Evolutionary conservation across 371 early-diverging fungal genomes (phyloP).

Genomic region (Mucor velutinosus): DNA sequence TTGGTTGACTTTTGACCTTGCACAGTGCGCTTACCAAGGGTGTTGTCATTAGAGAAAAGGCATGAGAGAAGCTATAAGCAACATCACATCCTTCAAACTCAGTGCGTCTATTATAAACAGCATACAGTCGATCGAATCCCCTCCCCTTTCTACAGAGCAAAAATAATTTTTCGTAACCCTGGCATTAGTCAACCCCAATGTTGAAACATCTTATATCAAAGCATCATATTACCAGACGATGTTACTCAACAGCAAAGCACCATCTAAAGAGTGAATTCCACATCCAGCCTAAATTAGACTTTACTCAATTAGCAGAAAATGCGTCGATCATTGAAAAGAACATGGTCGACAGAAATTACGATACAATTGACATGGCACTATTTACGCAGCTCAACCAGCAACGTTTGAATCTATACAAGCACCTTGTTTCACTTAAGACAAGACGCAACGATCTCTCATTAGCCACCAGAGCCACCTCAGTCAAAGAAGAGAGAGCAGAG

Average conservation of each 20-base stretch:
- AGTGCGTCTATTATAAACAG: not conserved
- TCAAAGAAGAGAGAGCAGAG: conserved; percentile 21
- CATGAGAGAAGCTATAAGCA: no score
- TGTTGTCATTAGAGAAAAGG: no score
- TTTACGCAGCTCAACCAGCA: conserved; percentile 56
- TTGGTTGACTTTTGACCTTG: no score
- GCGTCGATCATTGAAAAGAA: conserved; percentile 48
- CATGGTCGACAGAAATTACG: conserved; percentile 52
- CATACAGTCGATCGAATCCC: not conserved
- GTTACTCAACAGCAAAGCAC: conserved; percentile 4
- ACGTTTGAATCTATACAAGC: conserved; percentile 35
- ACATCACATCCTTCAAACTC: not conserved
- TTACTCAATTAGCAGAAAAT: conserved; percentile 54
- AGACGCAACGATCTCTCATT: conserved; percentile 53
- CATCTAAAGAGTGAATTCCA: conserved; percentile 3
- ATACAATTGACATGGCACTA: conserved; percentile 36
- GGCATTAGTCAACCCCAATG: not conserved
- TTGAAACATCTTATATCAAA: not conserved
- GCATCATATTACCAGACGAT: not conserved
- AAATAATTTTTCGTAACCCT: not conserved
- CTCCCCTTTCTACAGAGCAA: not conserved
- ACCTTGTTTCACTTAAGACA: conserved; percentile 40
- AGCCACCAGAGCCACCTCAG: conserved; percentile 10
- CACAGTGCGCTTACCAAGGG: no score
- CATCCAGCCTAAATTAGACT: conserved; percentile 64